A percentile compares a stretch with the other conserved stretches of the same genome.
Evolutionary conservation across 495 filamentous ascomycete genomes (phyloP).

Genomic region (Astrothelium subdiscretum): DNA sequence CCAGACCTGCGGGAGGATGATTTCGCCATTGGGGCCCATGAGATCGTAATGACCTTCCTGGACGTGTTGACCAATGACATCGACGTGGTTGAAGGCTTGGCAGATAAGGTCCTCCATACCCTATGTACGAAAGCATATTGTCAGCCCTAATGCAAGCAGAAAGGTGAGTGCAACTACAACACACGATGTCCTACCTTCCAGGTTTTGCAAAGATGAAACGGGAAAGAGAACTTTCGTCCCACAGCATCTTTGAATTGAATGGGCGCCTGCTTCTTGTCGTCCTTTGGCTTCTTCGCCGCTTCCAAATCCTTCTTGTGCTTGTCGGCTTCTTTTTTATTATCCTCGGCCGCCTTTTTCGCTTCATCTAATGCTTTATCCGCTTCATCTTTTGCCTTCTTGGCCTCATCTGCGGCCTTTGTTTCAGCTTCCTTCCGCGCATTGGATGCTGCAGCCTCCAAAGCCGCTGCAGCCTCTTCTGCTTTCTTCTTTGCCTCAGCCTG

Average conservation of each 20-base stretch:
- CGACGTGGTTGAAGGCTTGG: conserved; percentile 78
- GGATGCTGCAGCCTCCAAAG: conserved; percentile 23
- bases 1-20: conserved; percentile 81
- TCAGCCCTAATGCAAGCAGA: neutral
- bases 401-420: conserved; percentile 15
- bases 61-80: conserved; percentile 70
- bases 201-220: conserved; percentile 65
- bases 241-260: conserved; percentile 83
- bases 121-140: conserved; percentile 28
- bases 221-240: conserved; percentile 76
- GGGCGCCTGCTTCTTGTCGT: conserved; percentile 34
- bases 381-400: conserved; percentile 15
- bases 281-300: conserved; percentile 31
- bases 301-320: conserved; percentile 40
- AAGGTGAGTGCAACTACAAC: neutral
- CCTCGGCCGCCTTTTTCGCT: conserved; percentile 19
- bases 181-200: conserved; percentile 50
- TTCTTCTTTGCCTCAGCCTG: conserved; percentile 26
- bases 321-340: conserved; percentile 30
- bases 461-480: conserved; percentile 29
- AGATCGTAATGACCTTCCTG: conserved; percentile 79
- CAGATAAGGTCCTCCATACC: conserved; percentile 80
- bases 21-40: conserved; percentile 71
- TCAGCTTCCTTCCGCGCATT: conserved; percentile 21
- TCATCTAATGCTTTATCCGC: conserved; percentile 19